Conservation (phyloP, 805 yeast species). For the Cyberlindnera maritima region DNA sequence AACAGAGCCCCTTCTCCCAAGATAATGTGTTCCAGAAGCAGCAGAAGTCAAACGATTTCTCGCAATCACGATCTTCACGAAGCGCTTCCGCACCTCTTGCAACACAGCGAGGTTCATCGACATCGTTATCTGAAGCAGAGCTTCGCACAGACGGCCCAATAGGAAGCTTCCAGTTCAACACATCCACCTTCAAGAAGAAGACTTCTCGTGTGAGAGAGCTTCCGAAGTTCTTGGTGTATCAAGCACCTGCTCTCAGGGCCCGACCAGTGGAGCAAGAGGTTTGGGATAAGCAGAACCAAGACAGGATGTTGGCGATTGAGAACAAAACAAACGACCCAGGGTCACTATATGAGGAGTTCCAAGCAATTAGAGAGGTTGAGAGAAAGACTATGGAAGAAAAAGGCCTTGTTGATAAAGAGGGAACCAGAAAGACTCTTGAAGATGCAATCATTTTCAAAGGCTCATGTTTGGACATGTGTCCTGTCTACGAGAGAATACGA, state of each 20-base stretch:
- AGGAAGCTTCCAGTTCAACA: constrained; percentile 25
- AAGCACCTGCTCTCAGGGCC: constrained; percentile 34
- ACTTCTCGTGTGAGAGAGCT: constrained; percentile 22
- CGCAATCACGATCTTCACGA: neutral
- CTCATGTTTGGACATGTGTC: constrained; percentile 92
- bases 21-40: constrained; percentile 8
- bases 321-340: constrained; percentile 54
- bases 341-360: constrained; percentile 71
- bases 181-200: constrained; percentile 4
- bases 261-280: constrained; percentile 35
- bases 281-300: constrained; percentile 81
- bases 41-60: neutral
- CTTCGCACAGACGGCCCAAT: constrained; percentile 15
- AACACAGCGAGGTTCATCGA: neutral
- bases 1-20: neutral
- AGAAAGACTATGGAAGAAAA: constrained; percentile 72
- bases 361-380: constrained; percentile 70
- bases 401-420: constrained; percentile 86
- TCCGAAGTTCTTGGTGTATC: constrained; percentile 37
- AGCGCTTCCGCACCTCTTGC: neutral
- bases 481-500: constrained; percentile 85
- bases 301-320: constrained; percentile 53
- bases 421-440: constrained; percentile 72
- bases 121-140: constrained; percentile 7
- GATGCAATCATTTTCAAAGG: constrained; percentile 90